A percentile compares a stretch with the other conserved stretches of the same genome.
These are phyloP conservation scores for Trametes cinnabarina DNA, from an alignment of 768 basidiomycete species.

Conservation along the genomic window DNA sequence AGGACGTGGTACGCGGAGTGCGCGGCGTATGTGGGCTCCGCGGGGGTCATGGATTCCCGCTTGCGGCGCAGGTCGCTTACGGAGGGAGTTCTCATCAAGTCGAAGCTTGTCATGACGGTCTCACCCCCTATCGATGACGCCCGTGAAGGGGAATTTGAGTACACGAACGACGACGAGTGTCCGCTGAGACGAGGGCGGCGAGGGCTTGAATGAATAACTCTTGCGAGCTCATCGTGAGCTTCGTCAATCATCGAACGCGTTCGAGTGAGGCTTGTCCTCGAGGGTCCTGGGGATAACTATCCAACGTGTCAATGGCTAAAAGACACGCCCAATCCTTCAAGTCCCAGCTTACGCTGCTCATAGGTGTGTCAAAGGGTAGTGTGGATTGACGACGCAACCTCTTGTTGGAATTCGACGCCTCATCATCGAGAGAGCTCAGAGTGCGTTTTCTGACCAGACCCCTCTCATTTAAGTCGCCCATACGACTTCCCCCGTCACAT, in stretches of 20 bases:
- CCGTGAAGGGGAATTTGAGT: conserved; percentile 8
- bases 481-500: background rate
- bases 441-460: conserved; percentile 14
- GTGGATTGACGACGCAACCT: conserved; percentile 9
- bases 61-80: conserved; percentile 8
- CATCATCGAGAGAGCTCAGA: conserved; percentile 4
- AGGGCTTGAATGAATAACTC: conserved; percentile 2
- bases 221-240: conserved; percentile 3
- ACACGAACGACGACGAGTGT: conserved; percentile 6
- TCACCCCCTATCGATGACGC: conserved; percentile 15
- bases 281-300: conserved; percentile 4
- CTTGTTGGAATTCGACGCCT: conserved; percentile 2
- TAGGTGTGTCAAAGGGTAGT: background rate
- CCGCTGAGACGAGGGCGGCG: conserved; percentile 4
- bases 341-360: conserved; percentile 1
- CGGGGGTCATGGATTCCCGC: conserved; percentile 13
- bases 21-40: background rate
- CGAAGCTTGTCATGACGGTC: background rate
- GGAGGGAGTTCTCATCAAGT: conserved; percentile 10
- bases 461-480: conserved; percentile 3
- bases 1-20: conserved; percentile 18
- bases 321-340: background rate
- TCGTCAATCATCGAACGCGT: conserved; percentile 6
- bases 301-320: conserved; percentile 1
- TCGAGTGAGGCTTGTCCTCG: background rate